A percentile compares a stretch with the other conserved stretches of the same genome.
These are phyloP conservation scores for Abelmoschus esculentus DNA, from an alignment of 345 rosid genomes.

Conservation along the genomic window DNA sequence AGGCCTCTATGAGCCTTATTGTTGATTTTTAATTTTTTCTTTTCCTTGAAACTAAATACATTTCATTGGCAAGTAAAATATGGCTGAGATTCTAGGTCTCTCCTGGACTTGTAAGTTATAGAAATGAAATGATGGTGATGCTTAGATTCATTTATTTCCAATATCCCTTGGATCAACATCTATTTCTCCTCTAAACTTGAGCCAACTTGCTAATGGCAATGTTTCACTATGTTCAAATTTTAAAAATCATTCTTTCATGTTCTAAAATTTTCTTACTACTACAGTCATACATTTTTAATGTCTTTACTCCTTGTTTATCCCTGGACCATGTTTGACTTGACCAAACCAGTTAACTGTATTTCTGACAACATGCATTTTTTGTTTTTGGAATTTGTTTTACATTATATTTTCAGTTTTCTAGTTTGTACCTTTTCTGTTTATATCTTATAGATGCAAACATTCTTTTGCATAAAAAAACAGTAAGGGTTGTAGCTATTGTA, in stretches of 20 bases:
- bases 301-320: background rate
- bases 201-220: background rate
- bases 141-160: background rate
- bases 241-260: background rate
- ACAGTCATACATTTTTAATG: background rate
- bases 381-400: background rate
- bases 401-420: background rate
- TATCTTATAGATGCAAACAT: background rate
- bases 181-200: background rate
- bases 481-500: too few species aligned
- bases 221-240: background rate
- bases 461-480: background rate
- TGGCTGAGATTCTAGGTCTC: background rate
- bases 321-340: background rate
- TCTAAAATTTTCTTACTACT: background rate
- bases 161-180: background rate
- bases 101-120: background rate
- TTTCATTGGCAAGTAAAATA: background rate
- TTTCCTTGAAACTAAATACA: background rate
- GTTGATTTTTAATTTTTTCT: background rate
- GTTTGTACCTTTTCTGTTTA: background rate
- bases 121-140: background rate
- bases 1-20: constrained; percentile 23
- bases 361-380: background rate
- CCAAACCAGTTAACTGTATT: background rate